These are phyloP conservation scores for Thielaviopsis euricoi DNA, from an alignment of 2,329 filamentous ascomycete genomes.

Conservation along the genomic window DNA sequence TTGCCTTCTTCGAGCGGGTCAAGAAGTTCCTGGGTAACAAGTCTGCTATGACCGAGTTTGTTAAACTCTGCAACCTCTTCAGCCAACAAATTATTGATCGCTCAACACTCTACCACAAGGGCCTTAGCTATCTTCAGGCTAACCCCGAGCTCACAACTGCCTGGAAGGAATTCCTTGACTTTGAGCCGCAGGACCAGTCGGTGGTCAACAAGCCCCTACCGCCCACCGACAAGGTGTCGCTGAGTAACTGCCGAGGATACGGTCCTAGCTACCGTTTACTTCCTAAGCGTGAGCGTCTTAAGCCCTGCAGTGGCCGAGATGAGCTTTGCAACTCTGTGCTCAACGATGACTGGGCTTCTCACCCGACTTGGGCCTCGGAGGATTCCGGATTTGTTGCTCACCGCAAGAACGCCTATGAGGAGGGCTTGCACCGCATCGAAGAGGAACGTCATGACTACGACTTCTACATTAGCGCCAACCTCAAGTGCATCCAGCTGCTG, in stretches of 20 bases:
- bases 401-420: constrained; percentile 89
- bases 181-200: constrained; percentile 58
- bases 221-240: constrained; percentile 66
- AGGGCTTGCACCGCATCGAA: constrained; percentile 87
- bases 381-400: constrained; percentile 96
- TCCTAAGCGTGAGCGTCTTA: constrained; percentile 77
- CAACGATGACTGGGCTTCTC: constrained; percentile 96
- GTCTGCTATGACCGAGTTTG: constrained; percentile 81
- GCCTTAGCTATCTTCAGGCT: constrained; percentile 68
- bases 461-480: constrained; percentile 91
- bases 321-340: constrained; percentile 85
- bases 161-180: constrained; percentile 72
- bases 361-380: constrained; percentile 96
- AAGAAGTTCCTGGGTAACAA: constrained; percentile 95
- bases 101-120: constrained; percentile 66
- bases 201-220: constrained; percentile 64
- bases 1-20: constrained; percentile 86
- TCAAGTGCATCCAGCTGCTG: constrained; percentile 86
- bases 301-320: constrained; percentile 84
- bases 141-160: constrained; percentile 79
- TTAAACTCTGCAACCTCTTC: constrained; percentile 93
- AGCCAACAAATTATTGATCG: constrained; percentile 84
- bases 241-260: constrained; percentile 89
- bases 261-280: constrained; percentile 89
- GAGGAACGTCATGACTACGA: constrained; percentile 98